Evolutionary conservation across 108 stramenopile genomes (phyloP), one percentile per base, ranked within the genome.

Genomic region (Asterionellopsis glacialis): DNA sequence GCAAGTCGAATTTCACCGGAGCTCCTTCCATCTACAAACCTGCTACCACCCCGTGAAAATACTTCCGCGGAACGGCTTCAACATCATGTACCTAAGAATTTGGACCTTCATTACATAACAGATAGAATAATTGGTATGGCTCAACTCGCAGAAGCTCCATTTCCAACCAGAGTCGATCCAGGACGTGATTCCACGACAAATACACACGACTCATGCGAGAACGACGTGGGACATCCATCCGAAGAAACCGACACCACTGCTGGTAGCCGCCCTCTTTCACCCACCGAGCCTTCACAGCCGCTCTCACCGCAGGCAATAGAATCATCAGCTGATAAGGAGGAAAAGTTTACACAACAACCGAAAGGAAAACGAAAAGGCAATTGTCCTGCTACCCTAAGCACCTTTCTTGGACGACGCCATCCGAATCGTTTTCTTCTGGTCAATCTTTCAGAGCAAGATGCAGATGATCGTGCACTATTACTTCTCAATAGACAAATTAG

Each of bases 401-500:
- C 71, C 7, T 89, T 68, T 65, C 51, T 89, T 45, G 75, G 85
- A 27, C 56, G 60, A 44, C 73, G 68, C 1, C 81, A 85, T 61
- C 64, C 69, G 1, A 55, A 57, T 48, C 47, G 61, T 43, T 84
- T 77, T 53, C 58, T 85, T 22, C 42, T 82, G 23, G 72, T 89
- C 39, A 74, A 73, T 50, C 64, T 89, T 1, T 65, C 73, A 1
- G 77, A 83, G 49, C 75, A 76, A 15, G 61, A 52, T 41, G 70
- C 78, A 0, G 82, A 83, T 59, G 80, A 84, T 59, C 45, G 69
- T 25, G 70, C 69, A 1, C 56, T 84, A 19, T 62, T 75, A 25
- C 65, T 82, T n/a, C 63, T 87, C 13, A 70, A 73, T 19, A 45
- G 83, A 50, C 85, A 87, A 58, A 73, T 87, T 42, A 83, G 87